A percentile compares a stretch with the other conserved stretches of the same genome.
phyloP scores from a whole-genome alignment of 2,329 filamentous ascomycete species.

The Annulohypoxylon truncatum region DNA sequence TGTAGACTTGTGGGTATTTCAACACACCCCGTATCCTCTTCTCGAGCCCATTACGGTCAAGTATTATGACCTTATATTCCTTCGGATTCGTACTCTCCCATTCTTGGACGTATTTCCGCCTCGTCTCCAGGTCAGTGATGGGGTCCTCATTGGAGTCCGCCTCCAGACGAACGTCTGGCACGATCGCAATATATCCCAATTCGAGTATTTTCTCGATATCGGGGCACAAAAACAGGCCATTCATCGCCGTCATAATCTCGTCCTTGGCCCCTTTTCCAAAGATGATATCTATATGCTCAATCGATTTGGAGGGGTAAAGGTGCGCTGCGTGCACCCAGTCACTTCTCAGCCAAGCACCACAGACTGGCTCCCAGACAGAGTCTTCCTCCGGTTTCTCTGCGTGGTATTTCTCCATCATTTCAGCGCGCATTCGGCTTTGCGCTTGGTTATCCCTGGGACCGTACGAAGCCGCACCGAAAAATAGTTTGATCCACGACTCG shows the following conservation, averaged over 20 bases:
- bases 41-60: not conserved
- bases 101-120: not conserved
- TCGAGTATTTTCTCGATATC: not conserved
- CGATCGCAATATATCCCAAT: not conserved
- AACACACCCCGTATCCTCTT: not conserved
- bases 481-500: slow-evolving; percentile 3
- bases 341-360: not conserved
- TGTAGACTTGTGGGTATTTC: not conserved
- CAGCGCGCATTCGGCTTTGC: not conserved
- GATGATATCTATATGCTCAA: not conserved
- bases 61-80: not conserved
- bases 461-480: not conserved
- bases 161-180: not conserved
- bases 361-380: not conserved
- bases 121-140: not conserved
- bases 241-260: not conserved
- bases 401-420: not conserved
- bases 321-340: not conserved
- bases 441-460: not conserved
- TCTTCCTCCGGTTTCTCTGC: not conserved
- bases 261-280: not conserved
- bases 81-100: not conserved
- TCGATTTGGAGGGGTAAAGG: not conserved
- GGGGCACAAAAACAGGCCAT: not conserved
- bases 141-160: not conserved